phyloP scores from a whole-genome alignment of 2,329 filamentous ascomycete species.

The Pseudocercospora macadamiae region DNA sequence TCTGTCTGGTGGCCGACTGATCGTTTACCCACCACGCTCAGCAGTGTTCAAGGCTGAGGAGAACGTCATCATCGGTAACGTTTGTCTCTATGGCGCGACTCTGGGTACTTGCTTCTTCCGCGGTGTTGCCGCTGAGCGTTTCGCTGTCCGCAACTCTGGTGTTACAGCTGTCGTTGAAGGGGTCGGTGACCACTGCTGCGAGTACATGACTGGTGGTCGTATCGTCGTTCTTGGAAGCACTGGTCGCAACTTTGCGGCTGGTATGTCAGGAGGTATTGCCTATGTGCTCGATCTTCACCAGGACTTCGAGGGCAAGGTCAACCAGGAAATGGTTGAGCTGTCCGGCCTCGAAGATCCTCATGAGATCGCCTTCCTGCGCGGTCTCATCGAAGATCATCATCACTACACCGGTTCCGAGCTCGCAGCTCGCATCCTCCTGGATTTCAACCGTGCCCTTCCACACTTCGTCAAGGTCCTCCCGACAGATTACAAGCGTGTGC shows the following conservation, averaged over 20 bases:
- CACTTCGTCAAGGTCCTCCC: slow-evolving; percentile 93
- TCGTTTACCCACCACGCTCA: slow-evolving; percentile 87
- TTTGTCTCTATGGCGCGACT: slow-evolving; percentile 93
- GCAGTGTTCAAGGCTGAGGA: slow-evolving; percentile 95
- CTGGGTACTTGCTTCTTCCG: slow-evolving; percentile 94
- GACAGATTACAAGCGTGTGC: slow-evolving; percentile 92
- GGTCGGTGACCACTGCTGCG: slow-evolving; percentile 92
- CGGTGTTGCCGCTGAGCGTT: slow-evolving; percentile 92
- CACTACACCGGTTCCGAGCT: slow-evolving; percentile 97
- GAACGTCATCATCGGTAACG: slow-evolving; percentile 91
- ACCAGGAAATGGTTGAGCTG: slow-evolving; percentile 96
- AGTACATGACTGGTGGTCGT: slow-evolving; percentile 98
- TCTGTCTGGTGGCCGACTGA: slow-evolving; percentile 87
- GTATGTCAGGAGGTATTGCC: slow-evolving; percentile 97
- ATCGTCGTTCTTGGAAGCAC: slow-evolving; percentile 84
- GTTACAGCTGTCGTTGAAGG: slow-evolving; percentile 95
- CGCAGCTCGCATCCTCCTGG: slow-evolving; percentile 87
- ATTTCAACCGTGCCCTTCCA: slow-evolving; percentile 88
- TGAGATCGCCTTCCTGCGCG: slow-evolving; percentile 87
- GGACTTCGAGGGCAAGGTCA: slow-evolving; percentile 91
- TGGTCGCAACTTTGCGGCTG: slow-evolving; percentile 94
- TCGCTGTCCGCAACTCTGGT: slow-evolving; percentile 94
- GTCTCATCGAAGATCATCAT: slow-evolving; percentile 93
- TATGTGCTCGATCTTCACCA: slow-evolving; percentile 89
- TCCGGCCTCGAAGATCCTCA: slow-evolving; percentile 79